Percentiles rank a stretch among this genome's conserved stretches.
Conservation (phyloP, 2,329 filamentous ascomycete species). For the Mycogone perniciosa region DNA sequence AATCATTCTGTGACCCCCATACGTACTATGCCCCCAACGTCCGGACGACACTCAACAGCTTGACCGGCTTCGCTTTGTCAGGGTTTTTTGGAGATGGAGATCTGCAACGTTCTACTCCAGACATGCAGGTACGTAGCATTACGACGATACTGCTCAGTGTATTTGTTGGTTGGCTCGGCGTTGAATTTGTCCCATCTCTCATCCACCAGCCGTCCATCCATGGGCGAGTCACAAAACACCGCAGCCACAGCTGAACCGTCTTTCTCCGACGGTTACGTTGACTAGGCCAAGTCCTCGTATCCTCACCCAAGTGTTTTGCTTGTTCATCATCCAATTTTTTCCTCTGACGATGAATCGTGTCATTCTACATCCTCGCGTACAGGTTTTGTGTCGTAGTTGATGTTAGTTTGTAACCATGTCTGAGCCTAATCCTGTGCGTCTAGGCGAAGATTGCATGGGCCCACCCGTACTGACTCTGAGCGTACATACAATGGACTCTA, state of each 20-base stretch:
- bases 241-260: slow-evolving; percentile 2
- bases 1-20: neutral
- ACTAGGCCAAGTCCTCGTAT: slow-evolving; percentile 2
- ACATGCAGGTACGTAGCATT: neutral
- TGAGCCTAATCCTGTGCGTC: too few relatives aligned
- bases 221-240: neutral
- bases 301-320: neutral
- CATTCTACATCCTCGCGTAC: too few relatives aligned
- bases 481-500: too few relatives aligned
- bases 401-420: too few relatives aligned
- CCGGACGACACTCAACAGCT: neutral
- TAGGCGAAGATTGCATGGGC: too few relatives aligned
- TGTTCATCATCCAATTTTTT: slow-evolving; percentile 3
- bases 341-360: neutral
- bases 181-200: neutral
- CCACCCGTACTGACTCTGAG: too few relatives aligned
- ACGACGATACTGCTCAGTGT: neutral
- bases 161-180: slow-evolving; percentile 9
- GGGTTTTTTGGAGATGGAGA: neutral
- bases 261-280: slow-evolving; percentile 3
- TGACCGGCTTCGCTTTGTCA: neutral
- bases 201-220: slow-evolving; percentile 3
- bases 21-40: neutral
- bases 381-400: too few relatives aligned
- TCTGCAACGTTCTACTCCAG: slow-evolving; percentile 1